Conservation (phyloP, 257 asterid genomes). For the Solanum etuberosum region DNA sequence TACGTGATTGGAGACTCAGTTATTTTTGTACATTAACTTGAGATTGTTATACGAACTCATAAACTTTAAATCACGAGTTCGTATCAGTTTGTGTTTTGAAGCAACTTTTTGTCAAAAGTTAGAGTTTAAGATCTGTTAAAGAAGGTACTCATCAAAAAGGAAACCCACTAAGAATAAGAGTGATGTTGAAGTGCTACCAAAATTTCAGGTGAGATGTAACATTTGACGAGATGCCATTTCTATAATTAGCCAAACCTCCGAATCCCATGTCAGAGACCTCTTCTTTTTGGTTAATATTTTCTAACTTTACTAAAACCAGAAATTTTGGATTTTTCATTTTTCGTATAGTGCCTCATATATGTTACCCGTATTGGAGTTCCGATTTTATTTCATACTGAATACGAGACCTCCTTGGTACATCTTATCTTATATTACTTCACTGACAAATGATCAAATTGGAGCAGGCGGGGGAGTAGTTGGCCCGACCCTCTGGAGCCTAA, state of each 20-base stretch:
- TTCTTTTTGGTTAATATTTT: neutral
- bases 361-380: neutral
- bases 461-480: neutral
- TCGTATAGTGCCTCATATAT: neutral
- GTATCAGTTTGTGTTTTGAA: neutral
- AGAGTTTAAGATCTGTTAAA: neutral
- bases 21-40: neutral
- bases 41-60: neutral
- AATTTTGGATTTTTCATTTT: neutral
- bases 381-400: too few relatives aligned
- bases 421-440: neutral
- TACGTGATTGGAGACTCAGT: neutral
- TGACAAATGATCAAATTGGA: neutral
- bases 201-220: neutral
- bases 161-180: neutral
- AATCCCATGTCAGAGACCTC: neutral
- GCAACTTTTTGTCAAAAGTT: neutral
- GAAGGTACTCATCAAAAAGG: neutral
- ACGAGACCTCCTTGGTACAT: neutral
- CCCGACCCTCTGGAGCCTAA: slow-evolving; percentile 2
- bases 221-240: neutral
- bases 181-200: neutral
- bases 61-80: neutral
- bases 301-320: neutral
- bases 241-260: neutral